A percentile compares a stretch with the other conserved stretches of the same genome.
Evolutionary conservation across 1,284 basidiomycete species (phyloP).

Genomic region (Apiotrichum akiyoshidainum): DNA sequence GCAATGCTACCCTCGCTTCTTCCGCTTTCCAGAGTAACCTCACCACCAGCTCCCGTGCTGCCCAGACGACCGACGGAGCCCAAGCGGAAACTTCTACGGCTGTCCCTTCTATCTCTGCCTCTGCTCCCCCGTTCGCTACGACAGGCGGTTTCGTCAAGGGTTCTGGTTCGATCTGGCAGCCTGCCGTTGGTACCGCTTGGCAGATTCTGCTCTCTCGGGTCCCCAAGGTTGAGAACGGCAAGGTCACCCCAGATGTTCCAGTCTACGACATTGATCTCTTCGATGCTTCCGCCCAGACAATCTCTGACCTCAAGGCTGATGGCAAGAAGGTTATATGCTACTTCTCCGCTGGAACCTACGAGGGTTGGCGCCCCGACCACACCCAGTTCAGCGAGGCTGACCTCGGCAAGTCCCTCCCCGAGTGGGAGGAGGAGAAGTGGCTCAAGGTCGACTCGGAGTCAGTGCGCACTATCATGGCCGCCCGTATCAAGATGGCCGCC

Average conservation of each 20-base stretch:
- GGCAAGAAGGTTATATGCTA: conserved; percentile 49
- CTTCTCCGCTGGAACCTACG: conserved; percentile 44
- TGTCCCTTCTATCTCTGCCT: background rate
- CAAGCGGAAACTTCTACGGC: background rate
- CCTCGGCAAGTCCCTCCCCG: conserved; percentile 7
- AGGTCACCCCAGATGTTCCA: conserved; percentile 3
- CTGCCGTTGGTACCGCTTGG: conserved; percentile 3
- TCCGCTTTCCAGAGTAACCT: no score
- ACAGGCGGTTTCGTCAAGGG: background rate
- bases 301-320: conserved; percentile 10
- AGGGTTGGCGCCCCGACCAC: conserved; percentile 20
- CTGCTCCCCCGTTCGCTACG: background rate
- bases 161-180: conserved; percentile 3
- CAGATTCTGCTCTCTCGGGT: conserved; percentile 10
- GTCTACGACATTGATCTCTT: conserved; percentile 15
- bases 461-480: conserved; percentile 6
- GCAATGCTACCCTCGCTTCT: no score
- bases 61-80: no score
- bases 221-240: background rate
- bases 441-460: background rate
- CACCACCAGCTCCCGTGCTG: no score
- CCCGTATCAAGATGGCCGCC: conserved; percentile 32
- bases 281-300: conserved; percentile 4
- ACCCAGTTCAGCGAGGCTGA: background rate
- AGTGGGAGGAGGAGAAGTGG: conserved; percentile 14